These are phyloP conservation scores for Cryptosporidium parvum DNA, from an alignment of 169 alveolate genomes.

Conservation along the genomic window DNA sequence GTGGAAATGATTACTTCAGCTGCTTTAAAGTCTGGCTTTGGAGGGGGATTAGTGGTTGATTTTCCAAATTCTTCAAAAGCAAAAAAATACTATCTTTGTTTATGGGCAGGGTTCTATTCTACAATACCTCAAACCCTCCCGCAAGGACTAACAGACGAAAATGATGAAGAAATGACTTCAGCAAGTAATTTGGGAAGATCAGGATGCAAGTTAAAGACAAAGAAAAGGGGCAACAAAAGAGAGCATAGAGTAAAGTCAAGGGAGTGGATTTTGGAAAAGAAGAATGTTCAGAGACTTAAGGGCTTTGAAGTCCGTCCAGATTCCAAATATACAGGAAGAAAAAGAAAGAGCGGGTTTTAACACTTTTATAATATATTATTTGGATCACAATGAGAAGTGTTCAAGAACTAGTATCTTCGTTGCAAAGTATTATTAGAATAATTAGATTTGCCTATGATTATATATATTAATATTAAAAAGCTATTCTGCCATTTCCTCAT, in stretches of 20 bases:
- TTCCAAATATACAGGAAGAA: slow-evolving; percentile 95
- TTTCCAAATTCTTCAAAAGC: slow-evolving; percentile 96
- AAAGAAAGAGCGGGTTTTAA: slow-evolving; percentile 87
- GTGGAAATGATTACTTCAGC: slow-evolving; percentile 93
- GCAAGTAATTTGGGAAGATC: slow-evolving; percentile 59
- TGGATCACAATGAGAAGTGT: neutral
- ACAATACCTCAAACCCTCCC: slow-evolving; percentile 79
- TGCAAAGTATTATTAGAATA: neutral
- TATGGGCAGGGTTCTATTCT: slow-evolving; percentile 90
- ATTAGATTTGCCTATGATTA: neutral
- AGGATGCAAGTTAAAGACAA: slow-evolving; percentile 17
- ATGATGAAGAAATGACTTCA: slow-evolving; percentile 73
- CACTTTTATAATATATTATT: neutral
- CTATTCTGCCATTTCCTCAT: neutral
- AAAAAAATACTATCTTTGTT: slow-evolving; percentile 93
- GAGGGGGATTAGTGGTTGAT: slow-evolving; percentile 96
- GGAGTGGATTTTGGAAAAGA: slow-evolving; percentile 92
- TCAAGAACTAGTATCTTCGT: neutral
- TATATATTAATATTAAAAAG: neutral
- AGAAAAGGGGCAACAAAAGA: slow-evolving; percentile 44
- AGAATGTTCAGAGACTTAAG: slow-evolving; percentile 91
- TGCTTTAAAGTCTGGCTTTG: slow-evolving; percentile 94
- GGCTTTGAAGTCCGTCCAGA: slow-evolving; percentile 94
- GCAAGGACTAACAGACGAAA: slow-evolving; percentile 79
- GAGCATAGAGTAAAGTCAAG: slow-evolving; percentile 80